phyloP scores from a whole-genome alignment of 106 monocot species.

The Allium cepa region DNA sequence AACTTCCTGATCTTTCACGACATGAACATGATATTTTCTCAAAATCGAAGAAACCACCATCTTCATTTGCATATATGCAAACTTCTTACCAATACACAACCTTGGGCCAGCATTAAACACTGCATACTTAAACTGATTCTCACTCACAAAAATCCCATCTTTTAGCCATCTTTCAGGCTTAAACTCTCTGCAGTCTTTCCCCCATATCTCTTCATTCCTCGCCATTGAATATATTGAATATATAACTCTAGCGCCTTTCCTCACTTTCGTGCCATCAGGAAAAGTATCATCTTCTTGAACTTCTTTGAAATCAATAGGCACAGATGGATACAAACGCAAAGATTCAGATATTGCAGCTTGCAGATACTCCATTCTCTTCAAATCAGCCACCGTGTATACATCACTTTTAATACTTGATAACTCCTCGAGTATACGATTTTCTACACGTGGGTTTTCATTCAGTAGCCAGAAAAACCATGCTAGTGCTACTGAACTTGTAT shows the following conservation, averaged over 20 bases:
- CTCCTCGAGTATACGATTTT: conserved; percentile 44
- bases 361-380: conserved; percentile 73
- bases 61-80: conserved; percentile 98
- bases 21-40: conserved; percentile 43
- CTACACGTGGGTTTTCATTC: conserved; percentile 41
- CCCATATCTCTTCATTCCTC: conserved; percentile 65
- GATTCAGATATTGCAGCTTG: conserved; percentile 81
- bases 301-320: conserved; percentile 87
- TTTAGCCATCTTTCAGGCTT: conserved; percentile 78
- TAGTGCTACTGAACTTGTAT: conserved; percentile 90
- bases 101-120: conserved; percentile 95
- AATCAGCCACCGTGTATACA: conserved; percentile 15
- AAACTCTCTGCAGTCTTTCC: conserved; percentile 78
- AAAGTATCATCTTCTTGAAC: conserved; percentile 58
- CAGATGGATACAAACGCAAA: conserved; percentile 82
- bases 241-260: conserved; percentile 51
- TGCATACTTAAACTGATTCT: conserved; percentile 72
- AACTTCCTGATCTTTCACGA: conserved; percentile 49
- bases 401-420: conserved; percentile 12
- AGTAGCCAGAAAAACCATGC: conserved; percentile 95
- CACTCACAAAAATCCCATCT: conserved; percentile 33
- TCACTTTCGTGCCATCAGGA: conserved; percentile 50
- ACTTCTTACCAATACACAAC: conserved; percentile 93
- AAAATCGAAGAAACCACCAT: conserved; percentile 69
- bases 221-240: conserved; percentile 89